Conservation (phyloP, 1,284 basidiomycete genomes). For the Puccinia novopanici region DNA sequence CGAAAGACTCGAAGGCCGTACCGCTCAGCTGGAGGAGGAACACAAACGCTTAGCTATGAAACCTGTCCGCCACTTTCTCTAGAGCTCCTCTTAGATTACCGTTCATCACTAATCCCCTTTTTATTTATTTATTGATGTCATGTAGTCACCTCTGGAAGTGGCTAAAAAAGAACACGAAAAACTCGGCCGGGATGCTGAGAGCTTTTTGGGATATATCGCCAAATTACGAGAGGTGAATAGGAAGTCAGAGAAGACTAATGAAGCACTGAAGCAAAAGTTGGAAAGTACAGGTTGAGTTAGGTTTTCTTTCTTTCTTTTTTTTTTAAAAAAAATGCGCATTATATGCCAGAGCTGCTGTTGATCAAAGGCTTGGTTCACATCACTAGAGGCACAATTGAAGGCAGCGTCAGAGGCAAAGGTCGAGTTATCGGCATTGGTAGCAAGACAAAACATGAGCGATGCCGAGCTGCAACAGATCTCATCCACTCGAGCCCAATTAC, state of each 20-base stretch:
- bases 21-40: constrained; percentile 7
- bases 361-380: background rate
- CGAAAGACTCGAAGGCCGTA: constrained; percentile 28
- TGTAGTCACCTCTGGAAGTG: constrained; percentile 34
- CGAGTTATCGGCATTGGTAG: constrained; percentile 68
- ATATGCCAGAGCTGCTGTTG: too few species aligned
- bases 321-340: too few species aligned
- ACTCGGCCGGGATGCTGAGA: constrained; percentile 38
- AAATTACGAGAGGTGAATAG: constrained; percentile 29
- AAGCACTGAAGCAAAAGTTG: constrained; percentile 26
- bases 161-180: constrained; percentile 45
- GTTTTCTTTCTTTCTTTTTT: too few species aligned
- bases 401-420: background rate
- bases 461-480: constrained; percentile 85
- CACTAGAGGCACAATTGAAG: constrained; percentile 31
- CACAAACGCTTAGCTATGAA: constrained; percentile 3
- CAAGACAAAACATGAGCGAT: constrained; percentile 76
- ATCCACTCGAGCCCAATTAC: constrained; percentile 73
- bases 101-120: background rate
- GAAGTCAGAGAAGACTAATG: constrained; percentile 44
- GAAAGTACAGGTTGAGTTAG: constrained; percentile 12
- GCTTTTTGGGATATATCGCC: constrained; percentile 33
- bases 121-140: background rate
- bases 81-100: background rate
- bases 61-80: constrained; percentile 16